A percentile compares a stretch with the other conserved stretches of the same genome.
phyloP scores from a whole-genome alignment of 2,329 filamentous ascomycete genomes.

The Calonectria pseudoreteaudii region DNA sequence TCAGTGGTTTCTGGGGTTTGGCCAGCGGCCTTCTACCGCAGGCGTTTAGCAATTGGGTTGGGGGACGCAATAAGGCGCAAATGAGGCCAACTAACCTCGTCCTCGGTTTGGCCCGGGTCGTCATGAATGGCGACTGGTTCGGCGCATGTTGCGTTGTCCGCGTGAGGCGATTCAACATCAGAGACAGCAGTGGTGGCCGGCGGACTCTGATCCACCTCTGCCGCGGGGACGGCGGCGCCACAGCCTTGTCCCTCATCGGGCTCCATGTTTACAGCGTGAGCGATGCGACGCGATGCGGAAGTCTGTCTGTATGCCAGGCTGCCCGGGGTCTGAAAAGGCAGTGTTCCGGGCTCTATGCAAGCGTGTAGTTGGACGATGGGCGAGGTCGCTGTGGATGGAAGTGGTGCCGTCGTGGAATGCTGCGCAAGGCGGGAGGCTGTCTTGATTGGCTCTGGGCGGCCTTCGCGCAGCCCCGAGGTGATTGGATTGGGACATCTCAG shows the following conservation, averaged over 20 bases:
- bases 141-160: not conserved
- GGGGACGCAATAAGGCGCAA: not conserved
- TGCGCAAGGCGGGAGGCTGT: slow-evolving; percentile 11
- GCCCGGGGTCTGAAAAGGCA: not conserved
- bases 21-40: not conserved
- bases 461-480: slow-evolving; percentile 17
- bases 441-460: slow-evolving; percentile 25
- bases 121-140: not conserved
- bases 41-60: slow-evolving; percentile 7
- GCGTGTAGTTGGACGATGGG: slow-evolving; percentile 13
- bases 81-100: slow-evolving; percentile 16
- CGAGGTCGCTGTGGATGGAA: slow-evolving; percentile 1
- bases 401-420: slow-evolving; percentile 12
- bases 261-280: slow-evolving; percentile 15
- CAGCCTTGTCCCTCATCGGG: slow-evolving; percentile 5
- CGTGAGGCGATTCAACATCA: slow-evolving; percentile 8
- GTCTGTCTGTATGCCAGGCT: not conserved
- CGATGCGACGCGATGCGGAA: not conserved
- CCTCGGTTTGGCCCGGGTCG: not conserved
- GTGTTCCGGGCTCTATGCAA: not conserved
- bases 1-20: not conserved
- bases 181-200: not conserved
- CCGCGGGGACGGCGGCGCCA: slow-evolving; percentile 3
- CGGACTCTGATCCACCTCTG: slow-evolving; percentile 13
- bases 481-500: slow-evolving; percentile 28